Base-by-base conservation (phyloP, 2,329 filamentous ascomycete species). In the Metarhizium sp. region DNA sequence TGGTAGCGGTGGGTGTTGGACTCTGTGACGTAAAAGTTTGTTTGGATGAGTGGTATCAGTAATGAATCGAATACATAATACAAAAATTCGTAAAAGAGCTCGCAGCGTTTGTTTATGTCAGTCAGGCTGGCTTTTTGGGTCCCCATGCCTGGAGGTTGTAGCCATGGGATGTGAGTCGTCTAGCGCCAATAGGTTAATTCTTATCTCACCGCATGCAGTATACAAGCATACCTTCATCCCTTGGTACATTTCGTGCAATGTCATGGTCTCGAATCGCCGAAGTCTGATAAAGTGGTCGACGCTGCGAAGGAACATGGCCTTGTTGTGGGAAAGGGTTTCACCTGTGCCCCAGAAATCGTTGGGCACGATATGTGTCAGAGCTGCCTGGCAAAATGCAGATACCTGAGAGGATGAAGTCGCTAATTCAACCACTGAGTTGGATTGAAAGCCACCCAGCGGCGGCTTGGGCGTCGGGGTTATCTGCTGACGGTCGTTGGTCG, bases 21-120 rank as follows among this genome's bases (percentile, higher is more conserved):
- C 68, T 99, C 94, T 0, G 94, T 99, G 42, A 96, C 88, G 66
- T 97, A 92, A 64, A 99, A 99, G 64, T 94, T 92, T 59, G 82
- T 85, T 38, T 89, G 84, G 50, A 97, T 80, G 7, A 99, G 77
- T 10, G 94, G 92, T 62, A 97, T 88, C 55, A 99, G 67, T 25
- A 96, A 77, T 0, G 92, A 96, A 69, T 99, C 94, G 64, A 99
- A 94, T 4, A 95, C 61, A 67, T 92, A 99, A 72, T 96, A 97
- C 6, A 97, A 64, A 56, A 97, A 85, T 67, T 99, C 94, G 53
- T 84, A 72, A 51, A 96, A 81, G 0, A 97, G 77, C 64, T 96
- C 88, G 30, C 74, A 75, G 11, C 92, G 85, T 69, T 96, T 97
- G 6, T 74, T 72, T 34, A 81, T 75, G 65, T 97, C 92, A 0